Conservation (phyloP, 208 protist genomes). For the Leishmania tarentolae region DNA sequence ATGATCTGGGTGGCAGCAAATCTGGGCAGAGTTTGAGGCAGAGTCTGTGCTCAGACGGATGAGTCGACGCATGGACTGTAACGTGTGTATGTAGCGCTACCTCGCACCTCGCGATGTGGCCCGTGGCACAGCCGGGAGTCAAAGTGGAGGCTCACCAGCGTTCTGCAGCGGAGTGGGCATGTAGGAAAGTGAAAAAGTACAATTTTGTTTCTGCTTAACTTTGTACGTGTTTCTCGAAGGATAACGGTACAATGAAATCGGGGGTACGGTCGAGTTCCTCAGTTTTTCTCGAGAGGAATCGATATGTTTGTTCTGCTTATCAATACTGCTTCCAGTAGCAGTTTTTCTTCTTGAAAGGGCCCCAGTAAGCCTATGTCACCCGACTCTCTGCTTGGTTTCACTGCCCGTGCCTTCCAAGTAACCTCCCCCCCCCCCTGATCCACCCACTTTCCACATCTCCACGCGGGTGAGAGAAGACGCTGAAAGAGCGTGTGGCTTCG, state of each 20-base stretch:
- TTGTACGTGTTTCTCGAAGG: neutral
- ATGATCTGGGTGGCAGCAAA: neutral
- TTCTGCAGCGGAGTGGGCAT: neutral
- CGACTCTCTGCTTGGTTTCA: neutral
- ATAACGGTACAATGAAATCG: neutral
- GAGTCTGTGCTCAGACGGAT: neutral
- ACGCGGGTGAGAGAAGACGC: neutral
- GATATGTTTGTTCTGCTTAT: neutral
- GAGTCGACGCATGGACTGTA: neutral
- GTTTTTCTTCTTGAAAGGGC: neutral
- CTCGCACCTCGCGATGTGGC: neutral
- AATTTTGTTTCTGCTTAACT: neutral
- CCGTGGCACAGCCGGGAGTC: neutral
- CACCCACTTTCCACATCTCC: neutral
- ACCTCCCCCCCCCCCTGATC: neutral
- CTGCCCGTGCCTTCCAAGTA: neutral
- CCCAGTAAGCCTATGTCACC: neutral
- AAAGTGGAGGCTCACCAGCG: neutral
- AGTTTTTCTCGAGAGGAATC: constrained; percentile 6
- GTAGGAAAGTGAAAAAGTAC: neutral
- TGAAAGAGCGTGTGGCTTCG: neutral
- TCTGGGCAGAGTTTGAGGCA: neutral
- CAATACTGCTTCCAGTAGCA: constrained; percentile 17
- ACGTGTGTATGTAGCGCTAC: neutral
- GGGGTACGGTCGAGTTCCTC: neutral